Percentiles rank a stretch among this genome's conserved stretches.
Conservation (phyloP, 306 rosid species). For the Malus sieversii region DNA sequence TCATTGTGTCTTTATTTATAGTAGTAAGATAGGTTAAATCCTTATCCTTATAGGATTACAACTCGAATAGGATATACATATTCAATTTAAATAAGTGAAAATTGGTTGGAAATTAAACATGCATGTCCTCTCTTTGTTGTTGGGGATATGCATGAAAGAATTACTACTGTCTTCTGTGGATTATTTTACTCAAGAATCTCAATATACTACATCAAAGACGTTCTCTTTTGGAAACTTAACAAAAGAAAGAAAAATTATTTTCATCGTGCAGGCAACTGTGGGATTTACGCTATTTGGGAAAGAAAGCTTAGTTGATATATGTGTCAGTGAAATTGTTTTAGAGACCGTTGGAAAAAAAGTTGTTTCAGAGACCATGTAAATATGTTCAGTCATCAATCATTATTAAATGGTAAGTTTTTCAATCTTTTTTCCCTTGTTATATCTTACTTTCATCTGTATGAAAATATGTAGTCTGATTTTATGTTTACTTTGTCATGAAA, state of each 20-base stretch:
- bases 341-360: conserved; percentile 33
- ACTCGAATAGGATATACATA: neutral
- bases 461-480: neutral
- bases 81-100: neutral
- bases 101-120: neutral
- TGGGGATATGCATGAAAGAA: neutral
- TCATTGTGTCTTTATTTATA: too few relatives aligned
- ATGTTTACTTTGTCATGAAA: neutral
- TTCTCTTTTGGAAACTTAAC: conserved; percentile 9
- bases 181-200: neutral
- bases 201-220: neutral
- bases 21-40: too few relatives aligned
- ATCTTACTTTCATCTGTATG: neutral
- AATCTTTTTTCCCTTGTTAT: neutral
- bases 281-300: conserved; percentile 75
- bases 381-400: conserved; percentile 6
- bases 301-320: conserved; percentile 73
- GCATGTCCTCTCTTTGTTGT: neutral
- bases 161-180: neutral
- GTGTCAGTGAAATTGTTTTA: conserved; percentile 47
- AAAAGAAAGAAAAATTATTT: neutral
- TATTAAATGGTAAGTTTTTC: conserved; percentile 33
- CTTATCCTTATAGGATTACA: too few relatives aligned
- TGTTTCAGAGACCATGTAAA: conserved; percentile 33
- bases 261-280: conserved; percentile 80